Evolutionary conservation across 2,329 filamentous ascomycete genomes (phyloP), one percentile per base, ranked within the genome.

Genomic region (Metarhizium album): DNA sequence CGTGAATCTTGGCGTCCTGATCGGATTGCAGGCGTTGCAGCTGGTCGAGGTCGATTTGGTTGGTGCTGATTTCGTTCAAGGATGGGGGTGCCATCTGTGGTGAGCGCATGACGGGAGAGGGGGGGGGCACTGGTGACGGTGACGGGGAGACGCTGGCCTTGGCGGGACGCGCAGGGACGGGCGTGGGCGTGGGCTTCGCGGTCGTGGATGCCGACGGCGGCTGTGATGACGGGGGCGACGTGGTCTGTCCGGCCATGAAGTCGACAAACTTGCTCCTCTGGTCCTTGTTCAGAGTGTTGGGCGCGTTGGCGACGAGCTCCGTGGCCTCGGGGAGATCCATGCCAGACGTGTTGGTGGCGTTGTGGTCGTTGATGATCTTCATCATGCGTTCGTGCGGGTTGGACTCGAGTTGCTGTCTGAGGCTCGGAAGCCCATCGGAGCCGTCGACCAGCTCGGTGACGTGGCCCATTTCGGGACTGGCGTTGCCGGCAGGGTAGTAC

Each of bases 11-110:
- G 46, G 77, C 77, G 53, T 86, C 83, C 60, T 95, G 90, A 53
- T 91, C 83, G 23, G 81, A 79, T 62, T 94, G 87, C 60, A 95
- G 74, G 42, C 83, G 84, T 55, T 87, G 81, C 2, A 97, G 74
- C 29, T 86, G 78, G 48, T 93, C 87, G 27, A 96, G 78, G 55
- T 95, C 86, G 14, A 84, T 74, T 54, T 85, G 78, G 4, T 85
- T 90, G 53, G 79, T 79, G 45, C 75, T 79, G 54, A 93, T 78
- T 38, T 83, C 76, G 47, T 79, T 74, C 20, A 88, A 70, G 0
- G 78, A 77, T 1, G 76, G 52, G 11, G 52, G 52, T 13, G 27
- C 45, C 47, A 54, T 52, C 48, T 54, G 52, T 18, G 50, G 52
- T 35, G 72, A 68, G 6, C 69, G 66, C 53, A 81, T 67, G 49